Base-by-base conservation (phyloP, 306 rosid genomes). In the Lupinus albus region DNA sequence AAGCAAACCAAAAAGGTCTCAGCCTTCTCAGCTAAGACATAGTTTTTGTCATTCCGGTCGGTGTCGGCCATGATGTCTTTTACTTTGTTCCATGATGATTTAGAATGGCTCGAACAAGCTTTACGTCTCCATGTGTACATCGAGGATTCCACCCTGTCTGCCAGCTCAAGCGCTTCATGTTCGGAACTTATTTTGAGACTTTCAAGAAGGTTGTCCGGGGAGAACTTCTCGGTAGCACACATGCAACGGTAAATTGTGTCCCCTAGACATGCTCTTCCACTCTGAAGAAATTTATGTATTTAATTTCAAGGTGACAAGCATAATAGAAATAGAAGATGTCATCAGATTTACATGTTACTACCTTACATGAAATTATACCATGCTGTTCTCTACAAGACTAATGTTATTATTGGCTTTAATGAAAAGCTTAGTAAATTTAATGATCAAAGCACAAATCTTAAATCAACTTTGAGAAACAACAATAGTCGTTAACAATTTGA, bases 111-210 rank as follows among this genome's bases (percentile, higher is more conserved):
- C 42, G 86, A 10, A 62, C 97, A 94, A 21, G 99, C 80, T 71
- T 94, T 94, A 10, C 97, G 87, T 51, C 99, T 81, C 99, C 97
- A 94, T 51, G 99, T 91, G 76, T 86, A 88, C 99, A 91, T 90
- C 7, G 99, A 94, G 6, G 99, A 84, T 71, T 94, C 97, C 5
- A 88, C 89, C 56, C 75, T 83, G 61, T 94, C 96, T 7, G 95
- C 91, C 35, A 94, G 87, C 71, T 86, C 88, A 12, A 94, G 96
- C 46, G 97, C 99, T 75, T 94, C 99, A 45, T 85, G 99, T 71
- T 94, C 99, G 1, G 95, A 86, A 59, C 83, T 84, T 51, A 91
- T 70, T 46, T 87, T 81, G 57, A 94, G 87, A 64, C 79, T 46
- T 48, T 88, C 88, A 18, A 94, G 91, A 35, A 91, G 86, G 49